Base-by-base conservation (phyloP, 75 land plant genomes). In the Chamaecyparis obtusa region DNA sequence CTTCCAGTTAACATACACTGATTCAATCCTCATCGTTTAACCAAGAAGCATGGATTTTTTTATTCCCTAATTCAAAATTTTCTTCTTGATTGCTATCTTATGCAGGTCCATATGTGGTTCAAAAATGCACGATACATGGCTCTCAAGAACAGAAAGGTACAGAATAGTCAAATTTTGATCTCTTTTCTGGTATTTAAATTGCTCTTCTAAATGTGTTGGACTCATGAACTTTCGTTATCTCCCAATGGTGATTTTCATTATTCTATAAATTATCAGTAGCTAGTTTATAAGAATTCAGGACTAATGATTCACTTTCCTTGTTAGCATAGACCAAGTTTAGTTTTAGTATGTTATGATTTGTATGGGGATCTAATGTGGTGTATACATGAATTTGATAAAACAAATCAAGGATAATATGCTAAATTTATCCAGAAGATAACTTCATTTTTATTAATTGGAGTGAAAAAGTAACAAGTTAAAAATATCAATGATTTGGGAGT, bases 81-180 rank as follows among this genome's bases (percentile, higher is more conserved):
- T 83, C 36, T 9, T 84, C 67, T 24, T 64, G 24, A 86, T 67
- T 86, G 72, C 88, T 21, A 1, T 83, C 37, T 84, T 55, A 33
- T 55, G 41, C 91, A 96, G 98, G 95, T 96, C 10, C 89, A 88
- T 88, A 94, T 94, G 87, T 96, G 98, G 98, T 96, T 96, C 87
- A 95, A 91, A 84, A 96, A 96, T 89, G 94, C 94, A 15, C 90
- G 98, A 9, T 93, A 91, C 80, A 69, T 87, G 46, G 92, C 98
- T 54, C 92, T 96, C 10, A 96, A 87, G 91, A 86, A 67, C 3
- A 90, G 96, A 89, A 93, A 94, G 95, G 94, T 93, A 41, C 86
- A 44, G 0, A 24, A 24, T 87, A 51, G 32, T 24, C 1, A 35
- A 35, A 17, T 46, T n/a, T 81, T 46, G 33, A 32, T 44, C 51